Percentiles rank a stretch among this genome's conserved stretches.
phyloP scores from a whole-genome alignment of 2,329 filamentous ascomycete species.

The Myriosclerotinia scirpicola region DNA sequence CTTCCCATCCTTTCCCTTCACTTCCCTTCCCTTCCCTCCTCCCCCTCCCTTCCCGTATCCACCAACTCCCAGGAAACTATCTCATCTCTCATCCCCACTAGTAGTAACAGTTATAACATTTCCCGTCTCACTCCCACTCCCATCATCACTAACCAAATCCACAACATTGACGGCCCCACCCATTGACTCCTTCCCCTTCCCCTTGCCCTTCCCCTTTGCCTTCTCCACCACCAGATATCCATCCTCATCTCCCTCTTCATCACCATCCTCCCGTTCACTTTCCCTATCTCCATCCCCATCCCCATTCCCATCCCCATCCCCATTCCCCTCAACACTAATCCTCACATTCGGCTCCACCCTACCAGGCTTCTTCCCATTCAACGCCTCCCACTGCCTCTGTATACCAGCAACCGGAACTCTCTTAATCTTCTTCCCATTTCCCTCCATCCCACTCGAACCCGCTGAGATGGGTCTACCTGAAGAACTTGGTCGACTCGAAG shows the following conservation, averaged over 20 bases:
- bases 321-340: neutral
- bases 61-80: neutral
- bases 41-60: neutral
- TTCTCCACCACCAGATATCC: neutral
- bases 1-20: too few relatives aligned
- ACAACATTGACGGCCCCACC: neutral
- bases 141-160: conserved; percentile 9
- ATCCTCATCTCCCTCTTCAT: neutral
- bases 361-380: conserved; percentile 9
- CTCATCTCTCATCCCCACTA: neutral
- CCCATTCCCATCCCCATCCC: neutral
- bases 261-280: too few relatives aligned
- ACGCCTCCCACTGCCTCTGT: conserved; percentile 23
- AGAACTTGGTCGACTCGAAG: neutral
- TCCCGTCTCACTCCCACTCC: neutral
- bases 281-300: neutral
- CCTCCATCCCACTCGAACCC: neutral
- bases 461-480: too few relatives aligned
- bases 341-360: neutral
- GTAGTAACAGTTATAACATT: neutral
- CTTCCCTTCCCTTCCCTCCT: neutral
- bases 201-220: neutral
- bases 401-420: conserved; percentile 11
- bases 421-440: conserved; percentile 2
- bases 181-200: neutral